Evolutionary conservation across 192 early-diverging fungal species (phyloP), one percentile per base, ranked within the genome.

Genomic region (Hyaloraphidium curvatum): DNA sequence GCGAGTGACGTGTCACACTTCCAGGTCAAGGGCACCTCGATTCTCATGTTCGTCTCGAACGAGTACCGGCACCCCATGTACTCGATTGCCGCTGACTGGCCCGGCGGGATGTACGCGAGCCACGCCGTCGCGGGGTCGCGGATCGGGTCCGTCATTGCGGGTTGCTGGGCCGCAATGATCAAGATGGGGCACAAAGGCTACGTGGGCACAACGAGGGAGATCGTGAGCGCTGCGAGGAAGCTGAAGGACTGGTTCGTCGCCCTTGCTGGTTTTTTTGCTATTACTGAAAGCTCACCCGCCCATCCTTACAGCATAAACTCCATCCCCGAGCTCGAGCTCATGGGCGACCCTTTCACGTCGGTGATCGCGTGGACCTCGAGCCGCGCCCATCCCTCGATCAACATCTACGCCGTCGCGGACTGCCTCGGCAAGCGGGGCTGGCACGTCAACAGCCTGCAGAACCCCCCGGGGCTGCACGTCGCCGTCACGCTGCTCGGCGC

Each of bases 11-110:
- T n/a, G n/a, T n/a, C n/a, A n/a, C n/a, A n/a, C n/a, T n/a, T n/a
- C n/a, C n/a, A n/a, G n/a, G 87, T 90, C 37, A 97, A 97, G 75
- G 93, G 93, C n/a, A 83, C 86, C 3, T 88, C 83, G 2, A 83
- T 93, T 11, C 74, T 94, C 54, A 87, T 94, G 89, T 97, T 91
- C 64, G 68, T 73, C 26, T 65, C 63, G 65, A 80, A 80, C 60
- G 69, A 70, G 39, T 68, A 87, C 51, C 78, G 90, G 54, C 86
- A 84, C 54, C 84, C 80, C 70, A 87, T 91, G 65, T 97, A 94
- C 65, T 94, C 89, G 61, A 74, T 85, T 40, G 67, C 69, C 16
- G 67, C 89, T 1, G 84, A 89, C 31, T 97, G 93, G 93, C 79
- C 88, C 0, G 91, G 87, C 31, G 93, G 93, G 57, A 87, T 97